phyloP scores from a whole-genome alignment of 129 eudicot genomes.

The Arctium lappa region DNA sequence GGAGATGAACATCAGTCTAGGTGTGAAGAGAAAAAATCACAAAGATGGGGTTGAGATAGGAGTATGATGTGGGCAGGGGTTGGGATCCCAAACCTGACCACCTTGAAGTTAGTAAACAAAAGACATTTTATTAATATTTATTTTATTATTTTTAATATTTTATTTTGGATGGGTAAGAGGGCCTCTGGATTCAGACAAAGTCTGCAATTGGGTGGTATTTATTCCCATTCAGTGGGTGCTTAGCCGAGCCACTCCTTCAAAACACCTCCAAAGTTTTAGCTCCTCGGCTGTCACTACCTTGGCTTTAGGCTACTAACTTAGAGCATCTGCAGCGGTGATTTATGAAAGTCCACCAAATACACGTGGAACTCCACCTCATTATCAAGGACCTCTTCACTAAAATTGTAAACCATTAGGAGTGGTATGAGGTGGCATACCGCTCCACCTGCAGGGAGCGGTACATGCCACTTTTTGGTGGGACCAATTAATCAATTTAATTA shows the following conservation, averaged over 20 bases:
- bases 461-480: no score
- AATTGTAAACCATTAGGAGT: no score
- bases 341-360: no score
- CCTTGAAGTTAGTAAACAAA: conserved; percentile 50
- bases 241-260: conserved; percentile 23
- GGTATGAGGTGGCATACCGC: no score
- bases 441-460: no score
- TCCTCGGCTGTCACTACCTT: conserved; percentile 1
- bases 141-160: background rate
- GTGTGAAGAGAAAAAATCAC: conserved; percentile 18
- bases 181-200: conserved; percentile 42
- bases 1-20: conserved; percentile 19
- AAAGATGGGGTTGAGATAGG: background rate
- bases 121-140: background rate
- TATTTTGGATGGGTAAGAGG: conserved; percentile 6
- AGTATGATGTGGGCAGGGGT: conserved; percentile 6
- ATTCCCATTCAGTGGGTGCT: conserved; percentile 41
- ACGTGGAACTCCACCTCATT: no score
- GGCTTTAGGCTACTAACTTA: background rate
- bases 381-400: no score
- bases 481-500: no score
- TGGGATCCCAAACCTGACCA: conserved; percentile 69
- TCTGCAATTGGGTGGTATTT: conserved; percentile 39
- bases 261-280: conserved; percentile 11
- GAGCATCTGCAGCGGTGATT: no score